phyloP scores from a whole-genome alignment of 306 rosid species.

The Vicia sativa region DNA sequence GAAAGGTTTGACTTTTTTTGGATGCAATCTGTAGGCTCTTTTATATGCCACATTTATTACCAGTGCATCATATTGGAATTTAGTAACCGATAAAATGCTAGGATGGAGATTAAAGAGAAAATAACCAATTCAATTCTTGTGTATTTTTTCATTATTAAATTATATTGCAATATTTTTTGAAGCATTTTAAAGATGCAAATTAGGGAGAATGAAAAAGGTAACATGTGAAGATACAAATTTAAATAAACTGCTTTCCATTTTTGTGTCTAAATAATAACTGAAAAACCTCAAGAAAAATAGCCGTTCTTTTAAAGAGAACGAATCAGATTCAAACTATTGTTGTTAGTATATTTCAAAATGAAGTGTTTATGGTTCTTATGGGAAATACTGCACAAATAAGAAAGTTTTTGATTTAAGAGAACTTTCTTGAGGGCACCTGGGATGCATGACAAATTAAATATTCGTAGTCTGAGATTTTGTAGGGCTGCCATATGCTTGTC shows the following conservation, averaged over 20 bases:
- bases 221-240: constrained; percentile 4
- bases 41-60: constrained; percentile 8
- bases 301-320: not conserved
- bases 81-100: constrained; percentile 23
- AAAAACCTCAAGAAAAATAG: constrained; percentile 7
- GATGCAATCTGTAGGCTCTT: constrained; percentile 13
- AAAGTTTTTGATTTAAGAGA: constrained; percentile 21
- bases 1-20: constrained; percentile 63
- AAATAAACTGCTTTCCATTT: constrained; percentile 31
- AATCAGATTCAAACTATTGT: constrained; percentile 19
- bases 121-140: constrained; percentile 1
- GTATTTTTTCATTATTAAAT: constrained; percentile 20
- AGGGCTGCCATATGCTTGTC: not conserved
- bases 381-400: constrained; percentile 8
- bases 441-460: constrained; percentile 6
- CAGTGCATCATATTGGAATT: constrained; percentile 20
- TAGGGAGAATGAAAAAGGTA: constrained; percentile 22
- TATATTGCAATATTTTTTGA: constrained; percentile 4
- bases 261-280: constrained; percentile 28
- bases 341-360: not conserved
- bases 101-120: constrained; percentile 22
- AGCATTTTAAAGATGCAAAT: constrained; percentile 1
- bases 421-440: constrained; percentile 18
- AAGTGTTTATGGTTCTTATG: constrained; percentile 6
- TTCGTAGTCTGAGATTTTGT: constrained; percentile 4